A percentile compares a stretch with the other conserved stretches of the same genome.
Conservation (phyloP, 2,329 filamentous ascomycete genomes). For the Dothideomycetes sp. region DNA sequence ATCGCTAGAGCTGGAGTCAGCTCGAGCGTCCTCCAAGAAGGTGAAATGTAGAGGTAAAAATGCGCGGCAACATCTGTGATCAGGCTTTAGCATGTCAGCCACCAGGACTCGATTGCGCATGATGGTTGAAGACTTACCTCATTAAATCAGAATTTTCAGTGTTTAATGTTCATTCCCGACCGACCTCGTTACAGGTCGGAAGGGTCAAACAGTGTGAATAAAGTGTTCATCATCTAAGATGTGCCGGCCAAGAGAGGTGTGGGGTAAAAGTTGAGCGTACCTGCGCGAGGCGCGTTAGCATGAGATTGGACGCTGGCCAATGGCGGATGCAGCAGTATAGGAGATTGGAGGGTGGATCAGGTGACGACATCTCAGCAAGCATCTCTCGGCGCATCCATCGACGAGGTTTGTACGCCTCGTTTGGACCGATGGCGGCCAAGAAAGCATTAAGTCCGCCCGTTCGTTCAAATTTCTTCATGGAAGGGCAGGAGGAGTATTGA, state of each 20-base stretch:
- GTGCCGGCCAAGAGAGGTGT: slow-evolving; percentile 28
- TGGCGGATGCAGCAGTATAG: background rate
- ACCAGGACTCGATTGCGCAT: background rate
- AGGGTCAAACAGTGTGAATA: slow-evolving; percentile 63
- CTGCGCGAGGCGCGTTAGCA: slow-evolving; percentile 14
- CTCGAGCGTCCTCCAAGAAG: too few species aligned
- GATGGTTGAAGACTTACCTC: slow-evolving; percentile 33
- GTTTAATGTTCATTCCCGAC: slow-evolving; percentile 46
- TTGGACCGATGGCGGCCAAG: slow-evolving; percentile 40
- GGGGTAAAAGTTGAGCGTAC: slow-evolving; percentile 21
- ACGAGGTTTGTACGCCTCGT: slow-evolving; percentile 54
- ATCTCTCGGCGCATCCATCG: slow-evolving; percentile 41
- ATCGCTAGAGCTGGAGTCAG: too few species aligned
- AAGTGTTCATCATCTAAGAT: slow-evolving; percentile 49
- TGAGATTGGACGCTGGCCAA: too few species aligned
- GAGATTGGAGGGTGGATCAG: slow-evolving; percentile 33
- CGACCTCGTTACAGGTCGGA: slow-evolving; percentile 35
- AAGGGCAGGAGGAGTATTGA: background rate
- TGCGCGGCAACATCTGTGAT: slow-evolving; percentile 4
- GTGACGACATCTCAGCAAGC: slow-evolving; percentile 61
- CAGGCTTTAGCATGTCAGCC: slow-evolving; percentile 7
- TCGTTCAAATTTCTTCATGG: slow-evolving; percentile 56
- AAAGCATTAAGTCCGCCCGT: slow-evolving; percentile 56
- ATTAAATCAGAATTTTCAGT: slow-evolving; percentile 64
- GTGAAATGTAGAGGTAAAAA: slow-evolving; percentile 1